A percentile compares a stretch with the other conserved stretches of the same genome.
Conservation (phyloP, 1,139 yeast genomes). For the Zygosaccharomyces sapae region DNA sequence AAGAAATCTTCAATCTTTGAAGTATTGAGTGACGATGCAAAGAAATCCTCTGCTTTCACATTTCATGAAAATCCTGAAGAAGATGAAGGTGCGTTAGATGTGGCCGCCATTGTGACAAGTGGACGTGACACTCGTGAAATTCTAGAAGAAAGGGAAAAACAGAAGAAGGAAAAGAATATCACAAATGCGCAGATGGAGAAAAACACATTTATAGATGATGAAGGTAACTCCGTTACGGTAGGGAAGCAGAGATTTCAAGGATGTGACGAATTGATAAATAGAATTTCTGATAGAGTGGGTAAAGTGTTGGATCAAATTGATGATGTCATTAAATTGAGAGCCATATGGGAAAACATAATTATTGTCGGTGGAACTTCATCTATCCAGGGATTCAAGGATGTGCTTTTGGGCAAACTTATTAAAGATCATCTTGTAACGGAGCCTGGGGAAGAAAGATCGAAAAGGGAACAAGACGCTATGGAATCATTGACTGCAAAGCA, state of each 20-base stretch:
- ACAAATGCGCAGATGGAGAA: constrained; percentile 57
- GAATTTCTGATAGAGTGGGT: constrained; percentile 53
- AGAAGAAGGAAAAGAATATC: constrained; percentile 40
- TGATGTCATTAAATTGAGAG: constrained; percentile 71
- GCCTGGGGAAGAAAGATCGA: constrained; percentile 37
- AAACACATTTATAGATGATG: constrained; percentile 60
- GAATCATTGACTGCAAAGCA: constrained; percentile 22
- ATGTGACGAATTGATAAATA: constrained; percentile 51
- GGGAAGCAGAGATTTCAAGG: constrained; percentile 92
- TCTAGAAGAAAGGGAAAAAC: constrained; percentile 52
- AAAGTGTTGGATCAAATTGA: constrained; percentile 52
- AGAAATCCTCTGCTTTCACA: constrained; percentile 53
- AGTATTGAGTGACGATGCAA: constrained; percentile 62
- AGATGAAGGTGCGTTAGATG: constrained; percentile 74
- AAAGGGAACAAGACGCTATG: constrained; percentile 34
- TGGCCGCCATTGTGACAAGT: constrained; percentile 83
- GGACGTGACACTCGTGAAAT: constrained; percentile 61
- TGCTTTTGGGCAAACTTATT: constrained; percentile 55
- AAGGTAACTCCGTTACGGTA: constrained; percentile 53
- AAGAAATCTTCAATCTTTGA: constrained; percentile 75
- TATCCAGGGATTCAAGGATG: constrained; percentile 74
- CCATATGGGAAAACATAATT: constrained; percentile 80
- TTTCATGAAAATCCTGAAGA: constrained; percentile 40
- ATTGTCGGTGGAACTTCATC: constrained; percentile 72
- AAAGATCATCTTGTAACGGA: constrained; percentile 51